Conservation (phyloP, 805 yeast genomes). For the Tetrapisispora pingtungensis region DNA sequence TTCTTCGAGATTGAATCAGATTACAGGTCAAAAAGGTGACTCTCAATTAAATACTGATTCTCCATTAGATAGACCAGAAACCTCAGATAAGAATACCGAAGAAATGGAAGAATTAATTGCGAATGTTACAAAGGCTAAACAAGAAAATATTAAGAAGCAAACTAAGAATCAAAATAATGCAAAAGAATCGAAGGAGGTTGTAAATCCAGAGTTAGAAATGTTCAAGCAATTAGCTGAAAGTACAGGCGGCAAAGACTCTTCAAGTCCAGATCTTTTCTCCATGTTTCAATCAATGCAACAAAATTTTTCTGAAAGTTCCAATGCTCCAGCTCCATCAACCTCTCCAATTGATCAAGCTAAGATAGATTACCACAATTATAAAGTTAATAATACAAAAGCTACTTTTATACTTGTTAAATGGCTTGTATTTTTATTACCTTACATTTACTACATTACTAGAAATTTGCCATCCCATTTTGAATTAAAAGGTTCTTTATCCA, state of each 20-base stretch:
- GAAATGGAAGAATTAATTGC: constrained; percentile 5
- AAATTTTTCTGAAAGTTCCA: constrained; percentile 5
- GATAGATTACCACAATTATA: constrained; percentile 20
- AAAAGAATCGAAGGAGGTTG: background rate
- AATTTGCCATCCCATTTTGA: constrained; percentile 7
- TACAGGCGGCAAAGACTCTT: constrained; percentile 7
- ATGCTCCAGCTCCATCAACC: constrained; percentile 1
- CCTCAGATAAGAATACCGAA: constrained; percentile 1
- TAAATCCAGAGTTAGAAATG: constrained; percentile 12
- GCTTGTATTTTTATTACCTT: constrained; percentile 24
- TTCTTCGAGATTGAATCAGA: constrained; percentile 41
- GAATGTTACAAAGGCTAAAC: background rate
- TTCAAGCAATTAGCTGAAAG: constrained; percentile 22
- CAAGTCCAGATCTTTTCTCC: constrained; percentile 21
- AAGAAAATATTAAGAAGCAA: background rate
- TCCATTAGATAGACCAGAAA: constrained; percentile 17
- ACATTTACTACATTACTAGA: constrained; percentile 18
- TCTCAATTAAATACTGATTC: constrained; percentile 31
- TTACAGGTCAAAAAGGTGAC: constrained; percentile 31
- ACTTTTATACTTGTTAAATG: constrained; percentile 25
- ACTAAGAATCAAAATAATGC: background rate
- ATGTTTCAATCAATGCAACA: constrained; percentile 15
- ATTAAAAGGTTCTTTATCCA: constrained; percentile 1
- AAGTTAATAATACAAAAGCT: constrained; percentile 25
- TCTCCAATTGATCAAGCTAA: constrained; percentile 19